A percentile compares a stretch with the other conserved stretches of the same genome.
Conservation (phyloP, 192 early-diverging fungal genomes). For the Coemansia asiatica region DNA sequence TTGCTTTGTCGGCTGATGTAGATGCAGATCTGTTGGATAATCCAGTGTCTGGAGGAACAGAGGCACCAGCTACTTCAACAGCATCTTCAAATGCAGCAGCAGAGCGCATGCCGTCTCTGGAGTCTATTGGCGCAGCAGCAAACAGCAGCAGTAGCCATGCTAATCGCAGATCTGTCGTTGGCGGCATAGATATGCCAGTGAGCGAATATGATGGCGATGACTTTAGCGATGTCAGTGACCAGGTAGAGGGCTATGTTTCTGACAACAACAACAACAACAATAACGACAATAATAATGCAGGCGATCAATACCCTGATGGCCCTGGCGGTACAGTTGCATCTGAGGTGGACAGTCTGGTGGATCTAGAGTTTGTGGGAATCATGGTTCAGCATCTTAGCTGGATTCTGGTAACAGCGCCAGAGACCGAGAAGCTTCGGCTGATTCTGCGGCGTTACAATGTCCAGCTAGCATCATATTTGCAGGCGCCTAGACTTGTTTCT, state of each 20-base stretch:
- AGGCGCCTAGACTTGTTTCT: constrained; percentile 12
- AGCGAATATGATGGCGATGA: background rate
- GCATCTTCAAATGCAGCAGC: background rate
- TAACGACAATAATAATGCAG: no score
- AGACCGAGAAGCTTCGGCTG: constrained; percentile 78
- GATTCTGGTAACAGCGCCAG: constrained; percentile 93
- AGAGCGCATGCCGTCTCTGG: background rate
- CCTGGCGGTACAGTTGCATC: background rate
- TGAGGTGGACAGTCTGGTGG: constrained; percentile 11
- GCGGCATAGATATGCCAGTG: no score
- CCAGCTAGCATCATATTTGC: constrained; percentile 31
- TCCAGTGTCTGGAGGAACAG: no score
- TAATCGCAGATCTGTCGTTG: no score
- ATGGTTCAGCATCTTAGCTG: constrained; percentile 99
- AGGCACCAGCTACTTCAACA: background rate
- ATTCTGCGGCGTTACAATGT: constrained; percentile 77
- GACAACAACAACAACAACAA: no score
- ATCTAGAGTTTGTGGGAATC: constrained; percentile 84
- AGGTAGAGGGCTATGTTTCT: background rate
- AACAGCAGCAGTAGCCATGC: no score
- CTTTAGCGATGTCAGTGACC: background rate
- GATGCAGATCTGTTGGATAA: background rate
- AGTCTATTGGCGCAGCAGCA: background rate
- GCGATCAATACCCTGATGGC: no score
- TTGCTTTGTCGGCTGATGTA: background rate